These are phyloP conservation scores for Apiotrichum akiyoshidainum DNA, from an alignment of 1,284 basidiomycete species.

Conservation along the genomic window DNA sequence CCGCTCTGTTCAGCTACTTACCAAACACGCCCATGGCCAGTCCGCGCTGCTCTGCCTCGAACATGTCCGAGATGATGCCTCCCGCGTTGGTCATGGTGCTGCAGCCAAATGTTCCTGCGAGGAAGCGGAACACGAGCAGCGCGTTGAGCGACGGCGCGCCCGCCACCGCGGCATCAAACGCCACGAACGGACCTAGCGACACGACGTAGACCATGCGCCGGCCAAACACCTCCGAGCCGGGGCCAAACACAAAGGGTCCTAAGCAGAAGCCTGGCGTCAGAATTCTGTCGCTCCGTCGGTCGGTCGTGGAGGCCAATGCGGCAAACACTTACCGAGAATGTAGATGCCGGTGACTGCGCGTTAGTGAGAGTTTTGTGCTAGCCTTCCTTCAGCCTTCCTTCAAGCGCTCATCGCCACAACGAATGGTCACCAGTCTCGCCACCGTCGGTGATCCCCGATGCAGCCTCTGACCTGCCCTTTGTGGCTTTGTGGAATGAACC, in stretches of 20 bases:
- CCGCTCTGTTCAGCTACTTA: no score
- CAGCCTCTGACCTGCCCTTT: no score
- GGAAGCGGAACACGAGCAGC: conserved; percentile 51
- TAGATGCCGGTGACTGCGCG: conserved; percentile 10
- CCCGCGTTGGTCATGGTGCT: conserved; percentile 52
- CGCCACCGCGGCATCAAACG: conserved; percentile 51
- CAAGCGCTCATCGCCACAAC: no score
- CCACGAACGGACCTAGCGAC: conserved; percentile 46
- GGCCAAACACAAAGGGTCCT: conserved; percentile 29
- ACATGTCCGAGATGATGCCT: conserved; percentile 51
- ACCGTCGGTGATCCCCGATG: no score
- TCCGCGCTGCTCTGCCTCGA: conserved; percentile 46
- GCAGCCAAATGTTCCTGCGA: conserved; percentile 50
- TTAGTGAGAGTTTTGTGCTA: neutral
- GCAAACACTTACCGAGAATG: neutral
- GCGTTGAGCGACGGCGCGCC: conserved; percentile 47
- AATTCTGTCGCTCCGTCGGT: no score
- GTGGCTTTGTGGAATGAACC: no score
- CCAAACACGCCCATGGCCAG: conserved; percentile 55
- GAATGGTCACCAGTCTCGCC: no score
- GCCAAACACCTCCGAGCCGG: conserved; percentile 36
- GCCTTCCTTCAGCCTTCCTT: neutral
- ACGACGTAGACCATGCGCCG: conserved; percentile 45
- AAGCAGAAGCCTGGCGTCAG: conserved; percentile 4
- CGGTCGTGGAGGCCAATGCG: no score